Percentiles rank a stretch among this genome's conserved stretches.
Evolutionary conservation across 768 basidiomycete species (phyloP).

Genomic region (Lactifluus pinguis): DNA sequence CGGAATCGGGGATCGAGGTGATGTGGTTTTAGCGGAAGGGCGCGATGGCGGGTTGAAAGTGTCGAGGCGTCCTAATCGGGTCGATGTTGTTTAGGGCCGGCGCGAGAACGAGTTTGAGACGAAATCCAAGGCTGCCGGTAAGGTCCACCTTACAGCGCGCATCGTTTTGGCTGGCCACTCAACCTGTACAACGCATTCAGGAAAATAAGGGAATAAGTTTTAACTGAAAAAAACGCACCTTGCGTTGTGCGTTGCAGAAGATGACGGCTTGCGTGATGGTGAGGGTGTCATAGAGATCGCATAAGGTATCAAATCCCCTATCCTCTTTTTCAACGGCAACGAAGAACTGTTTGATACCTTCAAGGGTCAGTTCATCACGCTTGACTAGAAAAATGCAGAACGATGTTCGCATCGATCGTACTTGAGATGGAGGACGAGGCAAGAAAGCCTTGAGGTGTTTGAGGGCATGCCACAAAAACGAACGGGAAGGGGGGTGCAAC

Average conservation of each 20-base stretch:
- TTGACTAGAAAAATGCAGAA: constrained; percentile 99
- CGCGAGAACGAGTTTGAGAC: no score
- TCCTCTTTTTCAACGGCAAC: constrained; percentile 99
- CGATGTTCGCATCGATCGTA: constrained; percentile 22
- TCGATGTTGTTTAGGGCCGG: no score
- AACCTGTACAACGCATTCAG: constrained; percentile 40
- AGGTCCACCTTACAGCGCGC: no score
- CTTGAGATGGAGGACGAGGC: no score
- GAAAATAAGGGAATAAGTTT: constrained; percentile 19
- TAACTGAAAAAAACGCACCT: constrained; percentile 45
- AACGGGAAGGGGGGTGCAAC: no score
- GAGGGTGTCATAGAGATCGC: constrained; percentile 95
- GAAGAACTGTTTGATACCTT: constrained; percentile 95
- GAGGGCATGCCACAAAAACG: no score
- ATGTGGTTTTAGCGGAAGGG: no score
- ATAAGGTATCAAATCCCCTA: constrained; percentile 98
- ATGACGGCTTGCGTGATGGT: constrained; percentile 99
- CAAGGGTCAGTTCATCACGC: constrained; percentile 96
- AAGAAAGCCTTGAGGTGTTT: no score
- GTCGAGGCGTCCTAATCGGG: no score
- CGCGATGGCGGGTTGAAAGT: no score
- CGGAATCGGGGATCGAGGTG: no score
- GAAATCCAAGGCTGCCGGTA: no score
- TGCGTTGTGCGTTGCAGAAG: constrained; percentile 96
- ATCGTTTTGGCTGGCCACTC: constrained; percentile 99